These are phyloP conservation scores for Phytophthora pistaciae DNA, from an alignment of 352 stramenopile species.

Conservation along the genomic window DNA sequence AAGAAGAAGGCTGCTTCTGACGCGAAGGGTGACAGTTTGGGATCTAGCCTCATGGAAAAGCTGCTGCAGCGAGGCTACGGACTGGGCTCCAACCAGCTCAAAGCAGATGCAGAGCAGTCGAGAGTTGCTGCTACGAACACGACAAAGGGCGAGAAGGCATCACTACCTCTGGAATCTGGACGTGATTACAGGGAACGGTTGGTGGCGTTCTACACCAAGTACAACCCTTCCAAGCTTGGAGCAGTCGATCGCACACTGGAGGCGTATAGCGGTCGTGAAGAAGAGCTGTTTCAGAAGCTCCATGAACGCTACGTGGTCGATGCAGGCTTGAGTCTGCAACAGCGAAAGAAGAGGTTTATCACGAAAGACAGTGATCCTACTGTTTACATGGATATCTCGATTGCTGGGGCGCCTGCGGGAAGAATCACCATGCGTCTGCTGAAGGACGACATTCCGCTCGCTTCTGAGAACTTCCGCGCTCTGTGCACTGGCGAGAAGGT, in stretches of 20 bases:
- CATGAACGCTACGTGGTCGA: constrained; percentile 64
- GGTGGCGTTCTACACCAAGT: constrained; percentile 71
- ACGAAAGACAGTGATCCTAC: constrained; percentile 79
- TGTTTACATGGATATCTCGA: constrained; percentile 97
- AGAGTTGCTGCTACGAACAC: neutral
- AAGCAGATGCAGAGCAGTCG: constrained; percentile 1
- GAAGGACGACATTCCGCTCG: constrained; percentile 93
- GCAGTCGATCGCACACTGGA: constrained; percentile 67
- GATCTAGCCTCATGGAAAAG: constrained; percentile 50
- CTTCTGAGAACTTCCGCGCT: constrained; percentile 96
- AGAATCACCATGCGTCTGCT: constrained; percentile 96
- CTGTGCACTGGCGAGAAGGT: constrained; percentile 85
- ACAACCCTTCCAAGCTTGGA: constrained; percentile 69
- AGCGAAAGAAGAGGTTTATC: constrained; percentile 58
- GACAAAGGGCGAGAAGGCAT: neutral
- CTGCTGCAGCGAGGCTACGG: constrained; percentile 67
- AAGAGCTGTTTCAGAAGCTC: constrained; percentile 77
- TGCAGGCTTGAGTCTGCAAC: constrained; percentile 39
- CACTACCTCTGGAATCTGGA: neutral
- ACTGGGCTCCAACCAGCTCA: constrained; percentile 31
- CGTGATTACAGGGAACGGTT: constrained; percentile 47
- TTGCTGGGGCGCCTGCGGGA: constrained; percentile 82
- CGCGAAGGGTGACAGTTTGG: neutral
- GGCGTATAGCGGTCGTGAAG: constrained; percentile 63
- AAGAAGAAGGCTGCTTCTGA: neutral